Percentiles rank a stretch among this genome's conserved stretches.
Evolutionary conservation across 2,329 filamentous ascomycete genomes (phyloP).

Genomic region (Esteya vermicola): DNA sequence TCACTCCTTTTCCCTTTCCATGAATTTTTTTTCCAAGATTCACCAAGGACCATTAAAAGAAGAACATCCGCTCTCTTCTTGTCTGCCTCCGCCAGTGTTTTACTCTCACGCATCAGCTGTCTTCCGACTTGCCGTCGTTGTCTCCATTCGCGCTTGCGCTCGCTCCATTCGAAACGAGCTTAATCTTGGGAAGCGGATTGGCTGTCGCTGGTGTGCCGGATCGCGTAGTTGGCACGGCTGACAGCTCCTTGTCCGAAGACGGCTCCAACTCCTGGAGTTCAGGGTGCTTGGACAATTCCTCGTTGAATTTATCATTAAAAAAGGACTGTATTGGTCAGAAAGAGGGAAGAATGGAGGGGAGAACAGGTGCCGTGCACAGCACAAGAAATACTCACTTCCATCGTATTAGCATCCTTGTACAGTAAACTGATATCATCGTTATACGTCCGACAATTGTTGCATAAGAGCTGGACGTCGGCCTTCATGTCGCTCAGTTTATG

Average conservation of each 20-base stretch:
- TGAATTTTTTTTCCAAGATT: neutral
- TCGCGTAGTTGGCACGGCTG: constrained; percentile 23
- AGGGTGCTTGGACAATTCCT: constrained; percentile 11
- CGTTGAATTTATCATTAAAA: constrained; percentile 38
- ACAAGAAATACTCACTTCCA: constrained; percentile 53
- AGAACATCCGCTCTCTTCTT: neutral
- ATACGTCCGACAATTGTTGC: constrained; percentile 84
- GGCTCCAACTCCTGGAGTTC: constrained; percentile 15
- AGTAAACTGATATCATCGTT: constrained; percentile 92
- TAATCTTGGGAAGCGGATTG: constrained; percentile 12
- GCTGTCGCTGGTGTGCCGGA: constrained; percentile 13
- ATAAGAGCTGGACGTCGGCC: constrained; percentile 70
- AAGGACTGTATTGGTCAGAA: constrained; percentile 29
- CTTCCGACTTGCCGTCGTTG: constrained; percentile 2
- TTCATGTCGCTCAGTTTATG: constrained; percentile 65
- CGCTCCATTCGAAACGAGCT: constrained; percentile 12
- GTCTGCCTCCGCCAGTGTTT: neutral
- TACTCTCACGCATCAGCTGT: neutral
- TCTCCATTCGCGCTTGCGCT: constrained; percentile 3
- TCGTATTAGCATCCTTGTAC: constrained; percentile 81
- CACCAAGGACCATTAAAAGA: too few relatives aligned
- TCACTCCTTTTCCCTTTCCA: neutral
- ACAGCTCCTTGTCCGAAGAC: constrained; percentile 20
- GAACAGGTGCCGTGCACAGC: too few relatives aligned
- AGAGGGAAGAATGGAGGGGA: neutral